Base-by-base conservation (phyloP, 2,329 filamentous ascomycete genomes). In the Dactylellina sp. region DNA sequence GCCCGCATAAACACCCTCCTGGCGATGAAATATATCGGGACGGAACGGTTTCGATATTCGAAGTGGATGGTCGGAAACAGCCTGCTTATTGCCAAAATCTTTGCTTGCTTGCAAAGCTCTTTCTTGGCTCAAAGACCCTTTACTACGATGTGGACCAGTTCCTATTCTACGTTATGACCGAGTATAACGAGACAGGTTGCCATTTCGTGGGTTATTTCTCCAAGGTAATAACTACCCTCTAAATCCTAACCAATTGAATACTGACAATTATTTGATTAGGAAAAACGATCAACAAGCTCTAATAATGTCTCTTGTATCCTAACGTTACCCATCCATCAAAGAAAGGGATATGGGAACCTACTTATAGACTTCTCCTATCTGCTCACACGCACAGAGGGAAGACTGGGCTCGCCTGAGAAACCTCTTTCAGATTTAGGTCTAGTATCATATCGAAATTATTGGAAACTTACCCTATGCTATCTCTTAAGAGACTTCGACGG, bases 191-290 rank as follows among this genome's bases (percentile, higher is more conserved):
- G 64, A 87, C 90, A 16, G 94, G 94, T 16, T 97, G 95, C 80
- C 95, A 97, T 80, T 95, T 99, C 77, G 94, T 98, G 24, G 95
- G 95, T n/a, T 99, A 99, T 80, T 99, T 99, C 79, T 98, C 95
- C 56, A 99, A 99, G 75, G 78, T 79, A 76, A 18, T 63, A 66
- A 25, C 22, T 37, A 65, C 46, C 28, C 44, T 22, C 22, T 22
- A 32, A 22, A n/a, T 7, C 22, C n/a, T 7, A 9, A 16, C 14
- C n/a, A 37, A 24, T n/a, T n/a, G 16, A 16, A 35, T n/a, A 37
- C 50, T 68, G 50, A 66, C 37, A 14, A 47, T 11, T 50, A 20
- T 37, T 55, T 5, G 11, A 57, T 50, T 62, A 79, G 81, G 95
- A 99, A 82, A 99, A 99, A 82, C 87, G 96, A 46, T 90, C 92